A percentile compares a stretch with the other conserved stretches of the same genome.
phyloP scores from a whole-genome alignment of 805 yeast genomes.

The Candida maesae region DNA sequence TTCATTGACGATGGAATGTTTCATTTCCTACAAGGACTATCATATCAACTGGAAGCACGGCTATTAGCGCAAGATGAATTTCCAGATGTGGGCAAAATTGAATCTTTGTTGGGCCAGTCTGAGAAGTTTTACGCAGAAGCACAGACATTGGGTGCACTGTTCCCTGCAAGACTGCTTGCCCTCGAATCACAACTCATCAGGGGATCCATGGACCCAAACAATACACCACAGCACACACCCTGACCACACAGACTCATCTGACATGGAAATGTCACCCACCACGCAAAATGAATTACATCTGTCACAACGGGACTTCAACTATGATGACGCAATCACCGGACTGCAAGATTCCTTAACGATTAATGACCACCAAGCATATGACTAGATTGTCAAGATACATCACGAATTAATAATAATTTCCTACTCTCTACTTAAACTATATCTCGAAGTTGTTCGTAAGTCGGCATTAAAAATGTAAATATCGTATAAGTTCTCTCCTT shows the following conservation, averaged over 20 bases:
- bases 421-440: too few relatives aligned
- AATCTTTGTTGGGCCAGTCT: slow-evolving; percentile 14
- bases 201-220: neutral
- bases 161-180: slow-evolving; percentile 20
- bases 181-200: slow-evolving; percentile 16
- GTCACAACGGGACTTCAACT: neutral
- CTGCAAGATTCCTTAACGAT: neutral
- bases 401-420: too few relatives aligned
- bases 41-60: slow-evolving; percentile 21
- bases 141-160: slow-evolving; percentile 7
- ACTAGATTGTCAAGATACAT: too few relatives aligned
- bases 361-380: neutral
- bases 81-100: slow-evolving; percentile 10
- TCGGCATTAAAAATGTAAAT: too few relatives aligned
- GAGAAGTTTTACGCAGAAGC: slow-evolving; percentile 16
- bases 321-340: neutral
- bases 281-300: too few relatives aligned
- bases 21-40: slow-evolving; percentile 24
- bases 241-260: too few relatives aligned
- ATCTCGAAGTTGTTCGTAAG: too few relatives aligned
- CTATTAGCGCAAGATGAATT: slow-evolving; percentile 1
- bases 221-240: too few relatives aligned
- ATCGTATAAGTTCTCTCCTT: too few relatives aligned
- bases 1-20: slow-evolving; percentile 23
- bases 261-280: too few relatives aligned